Evolutionary conservation across 441 rosid species (phyloP).

Genomic region (Gossypium laxum): DNA sequence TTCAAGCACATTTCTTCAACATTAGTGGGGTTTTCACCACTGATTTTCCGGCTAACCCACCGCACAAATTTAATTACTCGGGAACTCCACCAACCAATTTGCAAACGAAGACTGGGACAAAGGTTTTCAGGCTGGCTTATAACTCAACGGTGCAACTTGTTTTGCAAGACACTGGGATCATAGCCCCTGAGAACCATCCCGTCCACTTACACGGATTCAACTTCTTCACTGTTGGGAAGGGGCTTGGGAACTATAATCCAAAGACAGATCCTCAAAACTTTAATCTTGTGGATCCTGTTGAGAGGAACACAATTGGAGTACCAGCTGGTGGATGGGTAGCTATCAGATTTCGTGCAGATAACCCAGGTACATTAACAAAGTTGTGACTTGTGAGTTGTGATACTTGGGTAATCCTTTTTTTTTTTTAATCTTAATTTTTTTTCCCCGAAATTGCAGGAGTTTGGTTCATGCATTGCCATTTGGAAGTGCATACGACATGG

Average conservation of each 20-base stretch:
- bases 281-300: slow-evolving; percentile 77
- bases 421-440: too few relatives aligned
- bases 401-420: too few relatives aligned
- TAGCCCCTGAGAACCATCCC: slow-evolving; percentile 73
- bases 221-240: slow-evolving; percentile 60
- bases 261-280: slow-evolving; percentile 51
- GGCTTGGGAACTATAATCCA: slow-evolving; percentile 60
- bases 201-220: slow-evolving; percentile 80
- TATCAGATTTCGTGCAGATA: slow-evolving; percentile 78
- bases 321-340: slow-evolving; percentile 89
- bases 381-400: too few relatives aligned
- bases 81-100: slow-evolving; percentile 49
- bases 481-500: slow-evolving; percentile 88
- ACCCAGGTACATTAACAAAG: slow-evolving; percentile 78
- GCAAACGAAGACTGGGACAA: slow-evolving; percentile 51
- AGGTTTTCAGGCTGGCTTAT: slow-evolving; percentile 47
- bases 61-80: slow-evolving; percentile 46
- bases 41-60: slow-evolving; percentile 71
- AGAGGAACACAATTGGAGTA: slow-evolving; percentile 82
- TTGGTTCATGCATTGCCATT: slow-evolving; percentile 65
- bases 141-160: slow-evolving; percentile 73
- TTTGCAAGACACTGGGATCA: slow-evolving; percentile 67
- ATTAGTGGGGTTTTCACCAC: slow-evolving; percentile 60
- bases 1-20: slow-evolving; percentile 72
- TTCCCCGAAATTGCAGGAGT: slow-evolving; percentile 37